phyloP scores from a whole-genome alignment of 371 early-diverging fungal genomes.

The Apophysomyces ossiformis region DNA sequence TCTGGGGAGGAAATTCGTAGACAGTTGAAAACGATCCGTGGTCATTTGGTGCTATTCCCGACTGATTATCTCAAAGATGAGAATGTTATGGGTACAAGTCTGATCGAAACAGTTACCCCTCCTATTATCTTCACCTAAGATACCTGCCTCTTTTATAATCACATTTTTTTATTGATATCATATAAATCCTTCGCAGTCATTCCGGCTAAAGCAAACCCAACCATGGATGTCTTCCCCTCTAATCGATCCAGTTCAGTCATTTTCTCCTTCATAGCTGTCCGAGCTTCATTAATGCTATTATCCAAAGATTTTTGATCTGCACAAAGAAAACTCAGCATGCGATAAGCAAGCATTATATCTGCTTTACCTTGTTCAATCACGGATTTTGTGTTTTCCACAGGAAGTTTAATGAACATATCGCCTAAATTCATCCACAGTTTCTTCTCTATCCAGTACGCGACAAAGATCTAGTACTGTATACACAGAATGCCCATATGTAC shows the following conservation, averaged over 20 bases:
- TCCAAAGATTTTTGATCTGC: slow-evolving; percentile 53
- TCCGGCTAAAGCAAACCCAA: slow-evolving; percentile 47
- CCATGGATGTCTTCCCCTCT: slow-evolving; percentile 51
- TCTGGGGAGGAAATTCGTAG: slow-evolving; percentile 42
- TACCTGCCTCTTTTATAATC: neutral
- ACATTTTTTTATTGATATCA: slow-evolving; percentile 20
- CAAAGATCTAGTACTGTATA: too few relatives aligned
- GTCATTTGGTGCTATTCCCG: slow-evolving; percentile 79
- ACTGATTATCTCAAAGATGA: slow-evolving; percentile 77
- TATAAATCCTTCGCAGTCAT: slow-evolving; percentile 48
- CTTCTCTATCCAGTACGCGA: slow-evolving; percentile 33
- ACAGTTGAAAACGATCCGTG: slow-evolving; percentile 50
- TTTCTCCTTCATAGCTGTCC: slow-evolving; percentile 50
- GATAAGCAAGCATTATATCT: neutral
- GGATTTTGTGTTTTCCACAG: slow-evolving; percentile 38
- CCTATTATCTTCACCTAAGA: slow-evolving; percentile 62
- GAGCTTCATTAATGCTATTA: slow-evolving; percentile 45
- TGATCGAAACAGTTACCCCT: slow-evolving; percentile 60
- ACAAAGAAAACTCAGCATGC: neutral
- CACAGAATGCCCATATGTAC: neutral
- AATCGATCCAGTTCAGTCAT: slow-evolving; percentile 47
- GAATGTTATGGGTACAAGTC: slow-evolving; percentile 63
- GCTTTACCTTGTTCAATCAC: slow-evolving; percentile 50
- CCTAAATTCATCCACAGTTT: slow-evolving; percentile 71
- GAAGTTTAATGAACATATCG: slow-evolving; percentile 67